phyloP scores from a whole-genome alignment of 805 yeast species.

The Tetrapisispora iriomotensis region DNA sequence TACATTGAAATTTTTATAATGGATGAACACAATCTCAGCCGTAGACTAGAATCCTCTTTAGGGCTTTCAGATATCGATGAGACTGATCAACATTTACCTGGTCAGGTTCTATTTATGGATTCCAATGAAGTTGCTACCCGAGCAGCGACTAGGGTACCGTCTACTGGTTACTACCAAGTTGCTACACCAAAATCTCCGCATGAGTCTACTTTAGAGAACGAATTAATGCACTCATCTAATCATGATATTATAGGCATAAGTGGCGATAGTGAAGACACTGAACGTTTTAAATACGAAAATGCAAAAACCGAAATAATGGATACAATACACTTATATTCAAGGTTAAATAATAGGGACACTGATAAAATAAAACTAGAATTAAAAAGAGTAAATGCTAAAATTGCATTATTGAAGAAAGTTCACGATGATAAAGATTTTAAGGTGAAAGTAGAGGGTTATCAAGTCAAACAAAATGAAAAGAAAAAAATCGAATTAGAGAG shows the following conservation, averaged over 20 bases:
- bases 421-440: conserved; percentile 27
- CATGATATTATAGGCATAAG: conserved; percentile 1
- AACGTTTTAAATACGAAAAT: conserved; percentile 21
- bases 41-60: background rate
- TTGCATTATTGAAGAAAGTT: conserved; percentile 40
- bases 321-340: conserved; percentile 49
- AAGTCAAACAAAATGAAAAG: conserved; percentile 7
- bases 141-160: background rate
- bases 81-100: background rate
- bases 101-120: conserved; percentile 4
- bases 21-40: background rate
- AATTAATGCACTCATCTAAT: conserved; percentile 9
- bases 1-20: background rate
- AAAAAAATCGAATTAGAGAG: conserved; percentile 25
- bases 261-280: conserved; percentile 23
- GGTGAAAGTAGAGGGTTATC: conserved; percentile 15
- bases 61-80: background rate
- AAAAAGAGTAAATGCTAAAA: conserved; percentile 47
- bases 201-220: conserved; percentile 26
- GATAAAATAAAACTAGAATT: conserved; percentile 43
- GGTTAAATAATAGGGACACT: conserved; percentile 50
- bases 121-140: conserved; percentile 1
- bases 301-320: conserved; percentile 31
- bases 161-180: conserved; percentile 26
- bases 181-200: conserved; percentile 38